Percentiles rank a stretch among this genome's conserved stretches.
Evolutionary conservation across 495 filamentous ascomycete species (phyloP).

Genomic region (Bacidia rubella): DNA sequence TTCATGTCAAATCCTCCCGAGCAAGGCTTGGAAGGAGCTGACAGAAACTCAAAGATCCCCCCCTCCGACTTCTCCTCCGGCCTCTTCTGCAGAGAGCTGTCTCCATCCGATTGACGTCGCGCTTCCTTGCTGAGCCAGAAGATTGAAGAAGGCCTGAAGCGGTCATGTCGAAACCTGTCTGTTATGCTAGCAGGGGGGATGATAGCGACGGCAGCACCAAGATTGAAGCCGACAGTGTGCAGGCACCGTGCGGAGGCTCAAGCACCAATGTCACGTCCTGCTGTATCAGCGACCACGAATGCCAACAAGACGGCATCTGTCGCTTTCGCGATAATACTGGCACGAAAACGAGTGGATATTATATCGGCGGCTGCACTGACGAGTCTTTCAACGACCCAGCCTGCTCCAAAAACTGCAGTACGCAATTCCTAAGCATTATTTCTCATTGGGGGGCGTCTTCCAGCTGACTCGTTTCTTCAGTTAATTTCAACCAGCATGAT

Average conservation of each 20-base stretch:
- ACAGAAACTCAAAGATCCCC: too few species aligned
- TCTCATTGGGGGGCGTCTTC: too few species aligned
- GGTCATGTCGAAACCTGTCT: background rate
- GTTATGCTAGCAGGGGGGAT: background rate
- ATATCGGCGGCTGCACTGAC: slow-evolving; percentile 3
- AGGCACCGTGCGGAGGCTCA: background rate
- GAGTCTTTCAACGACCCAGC: background rate
- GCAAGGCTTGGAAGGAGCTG: too few species aligned
- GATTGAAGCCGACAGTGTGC: background rate
- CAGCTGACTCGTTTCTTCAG: too few species aligned
- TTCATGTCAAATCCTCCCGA: too few species aligned
- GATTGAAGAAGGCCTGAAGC: too few species aligned
- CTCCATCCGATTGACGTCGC: too few species aligned
- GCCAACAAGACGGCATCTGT: background rate
- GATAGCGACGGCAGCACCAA: background rate
- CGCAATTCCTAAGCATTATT: background rate
- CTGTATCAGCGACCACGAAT: background rate
- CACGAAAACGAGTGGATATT: background rate
- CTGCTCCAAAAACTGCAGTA: background rate
- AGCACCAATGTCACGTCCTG: background rate
- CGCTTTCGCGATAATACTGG: background rate
- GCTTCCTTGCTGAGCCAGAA: too few species aligned
- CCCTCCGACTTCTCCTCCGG: too few species aligned
- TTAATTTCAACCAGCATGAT: background rate
- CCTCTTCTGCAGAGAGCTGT: too few species aligned